A percentile compares a stretch with the other conserved stretches of the same genome.
Conservation (phyloP, 306 rosid species). For the Lathyrus aphaca region DNA sequence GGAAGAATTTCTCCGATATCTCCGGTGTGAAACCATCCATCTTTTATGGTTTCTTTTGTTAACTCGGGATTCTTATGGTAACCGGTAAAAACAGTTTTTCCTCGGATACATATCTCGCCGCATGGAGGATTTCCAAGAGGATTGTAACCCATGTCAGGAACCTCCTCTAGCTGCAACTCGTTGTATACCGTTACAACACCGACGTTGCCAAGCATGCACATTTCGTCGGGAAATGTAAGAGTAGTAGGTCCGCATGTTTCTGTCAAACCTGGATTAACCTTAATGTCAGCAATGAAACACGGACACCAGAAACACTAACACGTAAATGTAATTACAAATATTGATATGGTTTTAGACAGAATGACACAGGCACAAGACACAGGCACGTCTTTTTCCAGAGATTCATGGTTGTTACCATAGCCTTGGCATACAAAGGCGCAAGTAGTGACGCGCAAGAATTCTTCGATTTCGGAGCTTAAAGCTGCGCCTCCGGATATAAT, state of each 20-base stretch:
- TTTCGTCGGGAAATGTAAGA: constrained; percentile 81
- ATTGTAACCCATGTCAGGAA: constrained; percentile 87
- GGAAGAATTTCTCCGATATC: constrained; percentile 90
- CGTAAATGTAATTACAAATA: too few species aligned
- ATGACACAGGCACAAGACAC: too few species aligned
- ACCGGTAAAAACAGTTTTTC: constrained; percentile 66
- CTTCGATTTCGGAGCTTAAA: constrained; percentile 83
- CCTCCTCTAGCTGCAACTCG: constrained; percentile 73
- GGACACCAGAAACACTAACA: too few species aligned
- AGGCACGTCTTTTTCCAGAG: too few species aligned
- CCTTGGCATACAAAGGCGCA: constrained; percentile 90
- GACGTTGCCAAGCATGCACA: constrained; percentile 83
- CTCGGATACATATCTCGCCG: constrained; percentile 83
- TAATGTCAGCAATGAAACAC: not conserved
- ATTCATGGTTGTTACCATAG: constrained; percentile 64
- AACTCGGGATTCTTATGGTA: constrained; percentile 78
- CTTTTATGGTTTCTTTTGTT: constrained; percentile 66
- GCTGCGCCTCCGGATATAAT: constrained; percentile 96
- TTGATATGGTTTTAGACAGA: too few species aligned
- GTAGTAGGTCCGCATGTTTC: constrained; percentile 89
- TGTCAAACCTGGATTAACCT: constrained; percentile 69
- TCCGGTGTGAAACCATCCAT: constrained; percentile 98
- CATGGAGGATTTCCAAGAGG: constrained; percentile 77
- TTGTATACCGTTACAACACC: constrained; percentile 66
- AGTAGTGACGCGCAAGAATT: constrained; percentile 85